phyloP scores from a whole-genome alignment of 2,329 filamentous ascomycete species.

The Trichoderma hamatum region DNA sequence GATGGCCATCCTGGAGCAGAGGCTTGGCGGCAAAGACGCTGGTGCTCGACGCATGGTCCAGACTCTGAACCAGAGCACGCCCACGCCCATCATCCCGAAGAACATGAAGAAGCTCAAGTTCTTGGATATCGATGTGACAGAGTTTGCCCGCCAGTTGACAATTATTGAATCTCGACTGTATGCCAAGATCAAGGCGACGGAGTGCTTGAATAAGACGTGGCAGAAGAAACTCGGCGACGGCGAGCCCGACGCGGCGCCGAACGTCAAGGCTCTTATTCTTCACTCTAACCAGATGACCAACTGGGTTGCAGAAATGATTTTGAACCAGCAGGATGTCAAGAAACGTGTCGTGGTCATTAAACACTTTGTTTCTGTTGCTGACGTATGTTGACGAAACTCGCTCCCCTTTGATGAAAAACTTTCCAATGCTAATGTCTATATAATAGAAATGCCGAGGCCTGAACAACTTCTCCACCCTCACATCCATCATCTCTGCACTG shows the following conservation, averaged over 20 bases:
- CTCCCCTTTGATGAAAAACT: too few species aligned
- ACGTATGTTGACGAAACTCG: constrained; percentile 62
- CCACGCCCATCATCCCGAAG: constrained; percentile 90
- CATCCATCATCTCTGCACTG: constrained; percentile 94
- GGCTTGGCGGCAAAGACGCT: constrained; percentile 84
- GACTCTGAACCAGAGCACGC: constrained; percentile 80
- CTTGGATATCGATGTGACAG: constrained; percentile 90
- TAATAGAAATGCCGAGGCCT: constrained; percentile 83
- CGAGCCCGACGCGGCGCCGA: constrained; percentile 83
- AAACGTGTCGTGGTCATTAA: constrained; percentile 97
- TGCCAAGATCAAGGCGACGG: constrained; percentile 91
- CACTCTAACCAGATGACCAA: constrained; percentile 99
- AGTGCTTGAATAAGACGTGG: constrained; percentile 98
- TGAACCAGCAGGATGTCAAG: constrained; percentile 92
- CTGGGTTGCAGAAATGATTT: constrained; percentile 99
- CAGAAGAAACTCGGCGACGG: constrained; percentile 88
- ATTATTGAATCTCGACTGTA: constrained; percentile 96
- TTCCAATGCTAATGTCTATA: constrained; percentile 28
- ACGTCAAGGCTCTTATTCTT: constrained; percentile 93
- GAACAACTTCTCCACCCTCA: constrained; percentile 97
- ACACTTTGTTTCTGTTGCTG: constrained; percentile 94
- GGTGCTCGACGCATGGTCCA: constrained; percentile 84
- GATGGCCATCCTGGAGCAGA: constrained; percentile 85
- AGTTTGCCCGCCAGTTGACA: constrained; percentile 96
- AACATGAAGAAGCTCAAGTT: constrained; percentile 99